These are phyloP conservation scores for Vinca minor DNA, from an alignment of 257 asterid genomes.

Conservation along the genomic window DNA sequence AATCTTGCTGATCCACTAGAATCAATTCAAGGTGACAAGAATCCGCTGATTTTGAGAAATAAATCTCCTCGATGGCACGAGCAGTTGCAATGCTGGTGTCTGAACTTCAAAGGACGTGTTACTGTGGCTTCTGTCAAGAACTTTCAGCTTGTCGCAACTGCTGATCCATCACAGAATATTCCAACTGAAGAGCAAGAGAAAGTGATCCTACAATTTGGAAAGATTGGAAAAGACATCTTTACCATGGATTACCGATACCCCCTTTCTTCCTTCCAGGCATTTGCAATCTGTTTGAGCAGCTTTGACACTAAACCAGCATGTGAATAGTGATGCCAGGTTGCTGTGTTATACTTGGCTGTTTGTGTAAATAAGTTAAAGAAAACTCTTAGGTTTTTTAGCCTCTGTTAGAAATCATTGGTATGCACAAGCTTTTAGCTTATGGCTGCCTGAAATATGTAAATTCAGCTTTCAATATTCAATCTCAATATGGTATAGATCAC, in stretches of 20 bases:
- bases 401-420: background rate
- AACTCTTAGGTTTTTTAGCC: background rate
- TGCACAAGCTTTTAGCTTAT: conserved; percentile 2
- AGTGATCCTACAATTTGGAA: conserved; percentile 27
- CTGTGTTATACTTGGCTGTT: background rate
- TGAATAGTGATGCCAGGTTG: conserved; percentile 23
- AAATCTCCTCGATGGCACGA: conserved; percentile 32
- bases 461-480: background rate
- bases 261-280: conserved; percentile 67
- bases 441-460: background rate
- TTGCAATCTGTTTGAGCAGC: conserved; percentile 48
- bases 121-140: conserved; percentile 30
- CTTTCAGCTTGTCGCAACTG: conserved; percentile 24
- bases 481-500: background rate
- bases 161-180: conserved; percentile 15
- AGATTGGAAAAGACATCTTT: conserved; percentile 34
- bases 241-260: conserved; percentile 70
- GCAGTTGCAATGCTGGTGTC: conserved; percentile 29
- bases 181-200: conserved; percentile 20
- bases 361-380: conserved; percentile 6
- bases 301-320: conserved; percentile 28
- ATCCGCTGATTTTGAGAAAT: conserved; percentile 18
- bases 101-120: conserved; percentile 26
- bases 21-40: conserved; percentile 3
- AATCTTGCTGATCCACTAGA: background rate